Percentiles rank a stretch among this genome's conserved stretches.
These are phyloP conservation scores for Wickerhamomyces pijperi DNA, from an alignment of 805 yeast genomes.

Conservation along the genomic window DNA sequence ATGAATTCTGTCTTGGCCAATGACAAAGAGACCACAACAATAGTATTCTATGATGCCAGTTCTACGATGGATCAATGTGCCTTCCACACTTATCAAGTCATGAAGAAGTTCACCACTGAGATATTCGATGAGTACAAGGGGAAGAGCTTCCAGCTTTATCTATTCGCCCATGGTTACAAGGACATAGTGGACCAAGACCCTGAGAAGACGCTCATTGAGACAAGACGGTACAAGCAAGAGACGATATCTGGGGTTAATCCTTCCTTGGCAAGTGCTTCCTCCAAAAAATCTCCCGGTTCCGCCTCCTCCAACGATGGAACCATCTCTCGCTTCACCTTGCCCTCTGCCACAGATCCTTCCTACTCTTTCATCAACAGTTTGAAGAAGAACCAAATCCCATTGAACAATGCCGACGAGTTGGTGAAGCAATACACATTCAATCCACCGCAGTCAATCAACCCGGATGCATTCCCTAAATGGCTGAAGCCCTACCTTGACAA, in stretches of 20 bases:
- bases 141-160: conserved; percentile 9
- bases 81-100: conserved; percentile 15
- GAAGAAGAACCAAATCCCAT: background rate
- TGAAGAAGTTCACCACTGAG: conserved; percentile 15
- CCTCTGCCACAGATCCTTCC: background rate
- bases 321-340: background rate
- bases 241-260: background rate
- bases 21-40: conserved; percentile 2
- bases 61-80: conserved; percentile 15
- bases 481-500: conserved; percentile 21
- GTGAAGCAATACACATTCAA: background rate
- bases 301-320: too few species aligned
- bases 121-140: conserved; percentile 3
- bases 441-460: background rate
- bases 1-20: conserved; percentile 8
- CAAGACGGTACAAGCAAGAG: background rate
- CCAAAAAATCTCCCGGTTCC: too few species aligned
- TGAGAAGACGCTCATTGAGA: background rate
- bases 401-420: background rate
- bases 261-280: too few species aligned
- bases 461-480: conserved; percentile 40
- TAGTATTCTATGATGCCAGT: conserved; percentile 16
- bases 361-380: background rate
- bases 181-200: background rate
- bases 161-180: conserved; percentile 14